Percentiles rank a stretch among this genome's conserved stretches.
Conservation (phyloP, 495 filamentous ascomycete species). For the Aspergillus campestris region DNA sequence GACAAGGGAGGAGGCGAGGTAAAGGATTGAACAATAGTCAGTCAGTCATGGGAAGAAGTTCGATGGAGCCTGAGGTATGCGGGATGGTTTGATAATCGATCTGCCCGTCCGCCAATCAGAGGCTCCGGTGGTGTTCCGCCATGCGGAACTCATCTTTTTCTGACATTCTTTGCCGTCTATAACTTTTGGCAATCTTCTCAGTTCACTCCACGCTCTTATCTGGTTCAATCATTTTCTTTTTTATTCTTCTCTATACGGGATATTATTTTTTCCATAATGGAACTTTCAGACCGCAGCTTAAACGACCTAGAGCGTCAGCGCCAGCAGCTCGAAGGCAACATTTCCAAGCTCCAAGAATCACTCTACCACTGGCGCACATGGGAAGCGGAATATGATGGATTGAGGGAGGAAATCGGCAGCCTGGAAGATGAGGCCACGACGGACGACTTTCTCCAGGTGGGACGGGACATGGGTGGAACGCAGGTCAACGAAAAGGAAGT, state of each 20-base stretch:
- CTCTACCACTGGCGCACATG: slow-evolving; percentile 81
- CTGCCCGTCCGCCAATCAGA: slow-evolving; percentile 18
- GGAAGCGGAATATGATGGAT: slow-evolving; percentile 82
- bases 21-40: background rate
- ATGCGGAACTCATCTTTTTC: slow-evolving; percentile 17
- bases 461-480: slow-evolving; percentile 40
- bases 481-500: slow-evolving; percentile 51
- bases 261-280: slow-evolving; percentile 16
- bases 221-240: background rate
- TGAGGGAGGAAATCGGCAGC: slow-evolving; percentile 66
- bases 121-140: slow-evolving; percentile 10
- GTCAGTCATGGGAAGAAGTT: background rate
- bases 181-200: slow-evolving; percentile 2
- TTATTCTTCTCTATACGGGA: background rate
- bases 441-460: slow-evolving; percentile 44
- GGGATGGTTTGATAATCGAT: background rate
- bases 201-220: background rate
- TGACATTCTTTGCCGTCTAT: slow-evolving; percentile 7
- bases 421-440: slow-evolving; percentile 41
- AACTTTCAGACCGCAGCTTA: slow-evolving; percentile 24
- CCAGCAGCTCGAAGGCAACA: slow-evolving; percentile 63
- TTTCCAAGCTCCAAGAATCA: slow-evolving; percentile 64
- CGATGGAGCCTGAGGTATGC: background rate
- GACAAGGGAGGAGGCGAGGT: background rate
- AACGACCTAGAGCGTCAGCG: slow-evolving; percentile 63